Evolutionary conservation across 139 green algal genomes (phyloP), one percentile per base, ranked within the genome.

Genomic region (Asterochloris erici): DNA sequence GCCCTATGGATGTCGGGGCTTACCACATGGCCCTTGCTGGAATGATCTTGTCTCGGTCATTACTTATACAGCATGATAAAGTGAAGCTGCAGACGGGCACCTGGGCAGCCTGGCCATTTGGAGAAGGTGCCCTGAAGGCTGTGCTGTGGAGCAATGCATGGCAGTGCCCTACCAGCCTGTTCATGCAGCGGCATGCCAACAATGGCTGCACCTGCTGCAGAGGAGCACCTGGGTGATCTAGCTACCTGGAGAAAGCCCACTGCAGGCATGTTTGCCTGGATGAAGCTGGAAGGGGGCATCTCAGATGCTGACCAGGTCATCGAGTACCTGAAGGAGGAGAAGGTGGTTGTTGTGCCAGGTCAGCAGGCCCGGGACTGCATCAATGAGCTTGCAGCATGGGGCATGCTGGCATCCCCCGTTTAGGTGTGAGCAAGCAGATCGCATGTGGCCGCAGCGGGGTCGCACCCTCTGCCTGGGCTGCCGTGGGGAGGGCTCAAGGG

Each of bases 221-320:
- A 78, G 47, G 47, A 71, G n/a, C 68, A 91, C 68, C 78, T 90
- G 73, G 21, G n/a, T 4, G 87, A 79, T 14, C 74, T 91, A 77
- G 88, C 86, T 9, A 74, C 85, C 24, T 93, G 88, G 88, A 63
- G 29, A 14, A 10, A 26, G 11, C 88, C 88, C 0, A 19, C 68
- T 9, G 87, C 81, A 12, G 85, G 90, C 70, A 91, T 90, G 86
- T 92, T 91, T 73, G 77, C 88, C n/a, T 90, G 84, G 86, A 17
- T 88, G 71, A 78, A 68, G 68, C 82, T 90, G 77, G 64, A 54
- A 70, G 64, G 71, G 10, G 74, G 71, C 14, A 84, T 87, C 16
- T 13, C 83, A 10, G 84, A 85, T 54, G 79, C 82, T n/a, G 62
- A 66, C 27, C 60, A 83, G 74, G 68, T 90, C 9, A 77, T 88